Evolutionary conservation across 768 basidiomycete genomes (phyloP).

Genomic region (Boletus bicolor): DNA sequence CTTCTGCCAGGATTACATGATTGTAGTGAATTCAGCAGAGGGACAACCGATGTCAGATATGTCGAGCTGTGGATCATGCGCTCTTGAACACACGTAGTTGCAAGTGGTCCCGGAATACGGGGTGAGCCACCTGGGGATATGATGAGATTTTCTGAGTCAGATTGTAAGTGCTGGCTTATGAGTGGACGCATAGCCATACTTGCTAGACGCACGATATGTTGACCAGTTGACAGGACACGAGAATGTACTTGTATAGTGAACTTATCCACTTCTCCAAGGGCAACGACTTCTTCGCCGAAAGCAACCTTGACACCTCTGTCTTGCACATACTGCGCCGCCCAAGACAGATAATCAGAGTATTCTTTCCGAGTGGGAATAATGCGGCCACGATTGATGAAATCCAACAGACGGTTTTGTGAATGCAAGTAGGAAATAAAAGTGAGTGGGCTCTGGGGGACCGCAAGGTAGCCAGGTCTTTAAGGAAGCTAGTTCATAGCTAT

Average conservation of each 20-base stretch:
- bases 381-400: conserved; percentile 53
- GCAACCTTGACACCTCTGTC: conserved; percentile 40
- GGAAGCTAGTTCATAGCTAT: conserved; percentile 34
- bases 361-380: conserved; percentile 52
- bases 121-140: conserved; percentile 51
- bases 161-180: conserved; percentile 1
- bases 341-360: conserved; percentile 52
- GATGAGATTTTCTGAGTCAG: conserved; percentile 41
- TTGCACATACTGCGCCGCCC: conserved; percentile 47
- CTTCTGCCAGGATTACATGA: conserved; percentile 8
- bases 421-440: conserved; percentile 55
- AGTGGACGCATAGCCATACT: conserved; percentile 32
- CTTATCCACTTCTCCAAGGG: conserved; percentile 31
- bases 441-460: conserved; percentile 46
- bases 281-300: conserved; percentile 47
- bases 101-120: conserved; percentile 38
- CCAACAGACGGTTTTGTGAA: conserved; percentile 43
- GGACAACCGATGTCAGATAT: conserved; percentile 38
- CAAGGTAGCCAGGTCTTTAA: conserved; percentile 54
- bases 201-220: conserved; percentile 32
- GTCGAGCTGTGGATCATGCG: conserved; percentile 44
- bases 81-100: conserved; percentile 30
- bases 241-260: conserved; percentile 40
- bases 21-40: conserved; percentile 32
- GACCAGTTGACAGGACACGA: conserved; percentile 35